Evolutionary conservation across 768 basidiomycete species (phyloP).

Genomic region (Pisolithus marmoratus): DNA sequence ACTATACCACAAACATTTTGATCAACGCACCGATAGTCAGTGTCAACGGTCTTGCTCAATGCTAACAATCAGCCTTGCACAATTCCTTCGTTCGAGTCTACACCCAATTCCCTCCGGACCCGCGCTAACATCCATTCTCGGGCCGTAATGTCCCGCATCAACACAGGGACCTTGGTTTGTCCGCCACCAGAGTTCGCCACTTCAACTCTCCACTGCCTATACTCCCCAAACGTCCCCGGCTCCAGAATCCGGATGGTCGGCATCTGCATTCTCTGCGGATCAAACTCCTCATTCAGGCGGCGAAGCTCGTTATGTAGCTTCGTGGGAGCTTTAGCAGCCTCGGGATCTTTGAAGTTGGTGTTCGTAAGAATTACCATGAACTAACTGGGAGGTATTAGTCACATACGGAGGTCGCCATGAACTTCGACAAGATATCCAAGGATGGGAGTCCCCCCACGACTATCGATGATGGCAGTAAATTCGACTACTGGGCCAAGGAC

Average conservation of each 20-base stretch:
- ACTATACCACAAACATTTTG: too few relatives aligned
- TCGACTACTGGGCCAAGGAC: slow-evolving; percentile 9
- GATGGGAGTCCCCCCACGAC: slow-evolving; percentile 1
- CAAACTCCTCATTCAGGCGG: background rate
- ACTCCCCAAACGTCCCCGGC: background rate
- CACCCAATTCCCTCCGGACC: background rate
- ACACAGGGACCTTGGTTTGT: slow-evolving; percentile 3
- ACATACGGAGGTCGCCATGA: slow-evolving; percentile 5
- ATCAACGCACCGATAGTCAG: too few relatives aligned
- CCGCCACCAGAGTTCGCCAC: background rate
- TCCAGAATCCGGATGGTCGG: slow-evolving; percentile 3
- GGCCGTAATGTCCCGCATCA: background rate
- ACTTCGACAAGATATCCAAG: slow-evolving; percentile 6
- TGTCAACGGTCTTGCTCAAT: too few relatives aligned
- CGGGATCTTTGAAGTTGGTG: background rate
- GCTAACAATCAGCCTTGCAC: too few relatives aligned
- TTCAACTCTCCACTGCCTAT: background rate
- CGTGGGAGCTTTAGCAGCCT: background rate
- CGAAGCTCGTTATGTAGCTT: background rate
- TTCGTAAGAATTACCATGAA: background rate
- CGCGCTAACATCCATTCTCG: slow-evolving; percentile 11
- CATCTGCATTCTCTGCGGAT: background rate
- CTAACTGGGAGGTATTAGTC: background rate
- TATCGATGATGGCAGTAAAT: slow-evolving; percentile 14
- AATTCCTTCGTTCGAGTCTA: background rate